Evolutionary conservation across 495 filamentous ascomycete species (phyloP).

Genomic region (Penicillium malachiteum): DNA sequence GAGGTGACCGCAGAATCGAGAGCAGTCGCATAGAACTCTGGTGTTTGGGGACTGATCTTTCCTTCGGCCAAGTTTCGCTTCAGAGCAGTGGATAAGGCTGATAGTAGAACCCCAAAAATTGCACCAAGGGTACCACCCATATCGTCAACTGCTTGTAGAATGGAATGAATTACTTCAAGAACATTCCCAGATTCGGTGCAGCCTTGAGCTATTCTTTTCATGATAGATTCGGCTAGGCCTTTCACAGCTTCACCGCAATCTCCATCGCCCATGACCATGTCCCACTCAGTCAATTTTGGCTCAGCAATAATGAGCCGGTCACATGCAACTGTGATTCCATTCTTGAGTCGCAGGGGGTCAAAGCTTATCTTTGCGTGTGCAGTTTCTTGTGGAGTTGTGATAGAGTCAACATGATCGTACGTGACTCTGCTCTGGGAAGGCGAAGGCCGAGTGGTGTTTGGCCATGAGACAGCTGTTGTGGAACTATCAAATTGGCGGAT

Average conservation of each 20-base stretch:
- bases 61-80: not conserved
- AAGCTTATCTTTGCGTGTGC: not conserved
- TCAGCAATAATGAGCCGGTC: not conserved
- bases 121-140: slow-evolving; percentile 8
- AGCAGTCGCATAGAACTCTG: not conserved
- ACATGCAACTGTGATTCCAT: not conserved
- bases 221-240: slow-evolving; percentile 3
- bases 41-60: not conserved
- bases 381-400: not conserved
- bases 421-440: not conserved
- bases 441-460: slow-evolving; percentile 4
- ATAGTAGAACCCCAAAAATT: slow-evolving; percentile 5
- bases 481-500: slow-evolving; percentile 5
- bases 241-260: slow-evolving; percentile 10
- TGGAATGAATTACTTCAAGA: slow-evolving; percentile 1
- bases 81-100: slow-evolving; percentile 2
- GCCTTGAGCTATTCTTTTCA: not conserved
- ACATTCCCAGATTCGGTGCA: slow-evolving; percentile 5
- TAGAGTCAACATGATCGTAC: not conserved
- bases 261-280: slow-evolving; percentile 10
- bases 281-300: slow-evolving; percentile 9
- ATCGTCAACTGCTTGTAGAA: slow-evolving; percentile 4
- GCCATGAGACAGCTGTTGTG: slow-evolving; percentile 6
- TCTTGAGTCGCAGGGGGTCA: not conserved
- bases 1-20: slow-evolving; percentile 2